Evolutionary conservation across 805 yeast species (phyloP), one percentile per base, ranked within the genome.

Genomic region (Candida palmyrensis): DNA sequence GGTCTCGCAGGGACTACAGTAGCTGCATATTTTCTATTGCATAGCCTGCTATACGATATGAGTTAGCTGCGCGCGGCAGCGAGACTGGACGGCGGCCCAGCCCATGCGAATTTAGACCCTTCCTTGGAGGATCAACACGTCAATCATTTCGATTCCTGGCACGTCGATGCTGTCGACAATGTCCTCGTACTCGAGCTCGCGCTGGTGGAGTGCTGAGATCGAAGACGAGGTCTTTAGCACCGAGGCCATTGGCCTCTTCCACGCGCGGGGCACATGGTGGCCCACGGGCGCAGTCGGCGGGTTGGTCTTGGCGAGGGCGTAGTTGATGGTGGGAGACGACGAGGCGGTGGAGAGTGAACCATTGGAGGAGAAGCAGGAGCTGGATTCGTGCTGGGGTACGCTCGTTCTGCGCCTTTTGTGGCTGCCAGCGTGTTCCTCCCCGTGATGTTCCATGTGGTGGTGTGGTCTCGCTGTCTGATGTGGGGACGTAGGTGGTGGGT

Each of bases 131-230:
- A 27, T 17, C 8, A 29, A 5, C n/a, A 12, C 11, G 12, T 29
- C 32, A 18, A 29, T 29, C 32, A 29, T 29, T 8, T 18, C 32
- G 15, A 29, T 13, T 15, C 15, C 25, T 4, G 32, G 32, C 12
- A 29, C 29, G n/a, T n/a, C n/a, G n/a, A n/a, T n/a, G n/a, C n/a
- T n/a, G n/a, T n/a, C n/a, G n/a, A n/a, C n/a, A n/a, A n/a, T n/a
- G n/a, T n/a, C n/a, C n/a, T n/a, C n/a, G n/a, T n/a, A n/a, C n/a
- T n/a, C n/a, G n/a, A n/a, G n/a, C n/a, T n/a, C n/a, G n/a, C n/a
- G n/a, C n/a, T n/a, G n/a, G n/a, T n/a, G n/a, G n/a, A n/a, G n/a
- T n/a, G n/a, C n/a, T n/a, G n/a, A n/a, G n/a, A n/a, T n/a, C n/a
- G n/a, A n/a, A n/a, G n/a, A n/a, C n/a, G n/a, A n/a, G n/a, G n/a